Percentiles rank a stretch among this genome's conserved stretches.
Evolutionary conservation across 345 rosid species (phyloP).

Genomic region (Geranium brycei): DNA sequence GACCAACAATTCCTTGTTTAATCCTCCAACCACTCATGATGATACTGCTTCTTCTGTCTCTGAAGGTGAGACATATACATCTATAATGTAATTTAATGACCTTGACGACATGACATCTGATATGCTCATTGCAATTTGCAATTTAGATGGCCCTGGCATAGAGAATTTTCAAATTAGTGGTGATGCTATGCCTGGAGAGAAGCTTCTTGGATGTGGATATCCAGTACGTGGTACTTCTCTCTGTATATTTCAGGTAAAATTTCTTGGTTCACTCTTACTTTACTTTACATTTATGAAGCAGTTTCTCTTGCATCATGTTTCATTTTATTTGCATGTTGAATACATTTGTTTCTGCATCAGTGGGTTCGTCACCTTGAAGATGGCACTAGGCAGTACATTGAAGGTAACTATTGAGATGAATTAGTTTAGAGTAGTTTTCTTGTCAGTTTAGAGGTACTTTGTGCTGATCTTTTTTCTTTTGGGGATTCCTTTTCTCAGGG

Average conservation of each 20-base stretch:
- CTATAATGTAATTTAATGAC: slow-evolving; percentile 6
- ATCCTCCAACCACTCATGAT: slow-evolving; percentile 15
- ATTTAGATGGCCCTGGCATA: slow-evolving; percentile 75
- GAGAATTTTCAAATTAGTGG: slow-evolving; percentile 87
- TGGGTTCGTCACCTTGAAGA: slow-evolving; percentile 98
- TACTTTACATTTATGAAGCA: neutral
- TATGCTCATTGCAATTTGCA: slow-evolving; percentile 13
- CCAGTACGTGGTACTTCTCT: slow-evolving; percentile 87
- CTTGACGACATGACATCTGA: slow-evolving; percentile 17
- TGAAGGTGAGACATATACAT: slow-evolving; percentile 31
- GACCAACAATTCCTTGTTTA: slow-evolving; percentile 14
- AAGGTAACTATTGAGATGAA: slow-evolving; percentile 38
- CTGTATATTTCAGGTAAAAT: slow-evolving; percentile 89
- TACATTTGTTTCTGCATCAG: slow-evolving; percentile 14
- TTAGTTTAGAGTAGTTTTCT: neutral
- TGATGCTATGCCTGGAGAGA: slow-evolving; percentile 79
- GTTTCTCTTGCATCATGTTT: neutral
- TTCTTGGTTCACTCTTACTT: neutral
- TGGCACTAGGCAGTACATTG: slow-evolving; percentile 86
- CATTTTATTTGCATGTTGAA: neutral
- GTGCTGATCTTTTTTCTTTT: neutral
- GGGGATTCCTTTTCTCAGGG: slow-evolving; percentile 31
- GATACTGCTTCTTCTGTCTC: slow-evolving; percentile 22
- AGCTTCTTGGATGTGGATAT: slow-evolving; percentile 85
- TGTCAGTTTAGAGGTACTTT: neutral